Conservation (phyloP, 805 yeast species). For the Saccharomycopsis malanga region DNA sequence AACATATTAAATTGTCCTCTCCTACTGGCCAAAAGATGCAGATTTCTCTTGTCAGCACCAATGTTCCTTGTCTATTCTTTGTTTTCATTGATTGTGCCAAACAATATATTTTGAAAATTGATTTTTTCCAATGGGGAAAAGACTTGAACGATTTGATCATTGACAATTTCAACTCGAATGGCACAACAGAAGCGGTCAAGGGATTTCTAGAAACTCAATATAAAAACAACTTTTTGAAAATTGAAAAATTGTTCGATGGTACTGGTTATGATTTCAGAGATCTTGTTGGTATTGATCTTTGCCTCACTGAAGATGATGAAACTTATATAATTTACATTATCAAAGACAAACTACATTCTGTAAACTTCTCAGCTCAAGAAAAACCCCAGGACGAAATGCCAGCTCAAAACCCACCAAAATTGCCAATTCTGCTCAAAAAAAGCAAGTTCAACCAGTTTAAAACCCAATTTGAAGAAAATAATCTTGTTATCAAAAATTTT, state of each 20-base stretch:
- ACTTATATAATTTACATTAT: background rate
- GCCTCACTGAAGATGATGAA: background rate
- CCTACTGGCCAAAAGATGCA: background rate
- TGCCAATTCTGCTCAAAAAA: background rate
- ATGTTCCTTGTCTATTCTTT: constrained; percentile 8
- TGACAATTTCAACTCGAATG: constrained; percentile 28
- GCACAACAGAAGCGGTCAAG: background rate
- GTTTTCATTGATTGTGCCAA: background rate
- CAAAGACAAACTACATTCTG: background rate
- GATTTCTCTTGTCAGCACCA: constrained; percentile 1
- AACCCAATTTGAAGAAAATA: constrained; percentile 2
- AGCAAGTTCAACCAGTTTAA: background rate
- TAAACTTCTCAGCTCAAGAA: background rate
- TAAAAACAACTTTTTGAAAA: background rate
- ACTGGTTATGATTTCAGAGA: background rate
- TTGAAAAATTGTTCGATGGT: background rate
- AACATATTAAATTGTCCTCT: background rate
- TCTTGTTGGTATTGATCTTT: background rate
- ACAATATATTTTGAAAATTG: constrained; percentile 5
- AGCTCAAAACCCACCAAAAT: background rate
- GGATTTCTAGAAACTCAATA: background rate
- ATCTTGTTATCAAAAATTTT: constrained; percentile 4
- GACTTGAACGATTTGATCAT: constrained; percentile 30
- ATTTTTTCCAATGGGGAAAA: constrained; percentile 10
- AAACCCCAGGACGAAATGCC: background rate